Evolutionary conservation across 176 grass and related monocot species (phyloP).

Genomic region (Triticum dicoccoides): DNA sequence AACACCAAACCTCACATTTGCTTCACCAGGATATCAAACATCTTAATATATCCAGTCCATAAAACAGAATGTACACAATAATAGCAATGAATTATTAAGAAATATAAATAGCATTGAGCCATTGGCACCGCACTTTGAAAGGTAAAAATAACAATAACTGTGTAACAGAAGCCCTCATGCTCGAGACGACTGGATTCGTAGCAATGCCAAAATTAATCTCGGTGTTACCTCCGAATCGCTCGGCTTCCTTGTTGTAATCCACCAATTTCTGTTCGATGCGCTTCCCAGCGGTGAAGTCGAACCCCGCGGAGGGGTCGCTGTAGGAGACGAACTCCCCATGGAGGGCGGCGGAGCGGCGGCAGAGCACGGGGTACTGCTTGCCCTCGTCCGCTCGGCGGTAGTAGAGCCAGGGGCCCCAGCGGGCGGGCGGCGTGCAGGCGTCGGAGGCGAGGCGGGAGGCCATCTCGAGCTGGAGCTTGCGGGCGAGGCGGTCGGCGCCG

Average conservation of each 20-base stretch:
- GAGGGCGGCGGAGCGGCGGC: constrained; percentile 62
- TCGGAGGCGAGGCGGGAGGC: constrained; percentile 73
- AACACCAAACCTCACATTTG: not conserved
- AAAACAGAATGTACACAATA: not conserved
- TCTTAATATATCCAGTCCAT: not conserved
- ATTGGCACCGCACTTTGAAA: too few species aligned
- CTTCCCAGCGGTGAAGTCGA: constrained; percentile 82
- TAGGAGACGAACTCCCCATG: constrained; percentile 80
- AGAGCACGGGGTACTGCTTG: constrained; percentile 85
- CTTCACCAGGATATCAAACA: not conserved
- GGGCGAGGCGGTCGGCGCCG: constrained; percentile 66
- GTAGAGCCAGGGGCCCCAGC: constrained; percentile 89
- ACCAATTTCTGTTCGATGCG: constrained; percentile 87
- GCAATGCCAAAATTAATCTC: not conserved
- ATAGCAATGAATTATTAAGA: not conserved
- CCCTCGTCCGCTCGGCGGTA: constrained; percentile 83
- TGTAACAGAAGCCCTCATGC: not conserved
- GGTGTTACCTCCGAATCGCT: constrained; percentile 77
- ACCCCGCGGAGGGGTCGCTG: constrained; percentile 76
- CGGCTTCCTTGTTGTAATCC: constrained; percentile 91
- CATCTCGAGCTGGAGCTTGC: constrained; percentile 96
- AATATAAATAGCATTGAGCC: too few species aligned
- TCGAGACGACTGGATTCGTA: not conserved
- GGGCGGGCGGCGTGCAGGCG: constrained; percentile 59
- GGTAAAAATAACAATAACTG: too few species aligned